Evolutionary conservation across 2,329 filamentous ascomycete genomes (phyloP).

Genomic region (Diaporthe sp.): DNA sequence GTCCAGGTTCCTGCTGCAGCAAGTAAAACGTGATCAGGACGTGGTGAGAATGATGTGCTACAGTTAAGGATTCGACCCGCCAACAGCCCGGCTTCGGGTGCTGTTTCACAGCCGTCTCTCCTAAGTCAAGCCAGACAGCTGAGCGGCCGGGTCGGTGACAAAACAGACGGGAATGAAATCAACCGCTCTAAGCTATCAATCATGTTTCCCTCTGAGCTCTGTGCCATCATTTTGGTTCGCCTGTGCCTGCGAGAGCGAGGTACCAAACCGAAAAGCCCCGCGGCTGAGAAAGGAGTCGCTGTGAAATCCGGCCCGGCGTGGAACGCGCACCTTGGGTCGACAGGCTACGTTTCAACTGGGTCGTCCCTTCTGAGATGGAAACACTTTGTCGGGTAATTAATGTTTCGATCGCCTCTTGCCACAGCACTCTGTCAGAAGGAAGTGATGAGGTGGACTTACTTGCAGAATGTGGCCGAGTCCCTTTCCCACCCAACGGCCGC

Average conservation of each 20-base stretch:
- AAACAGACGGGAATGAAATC: slow-evolving; percentile 2
- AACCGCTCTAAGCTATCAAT: not conserved
- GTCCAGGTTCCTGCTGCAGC: not conserved
- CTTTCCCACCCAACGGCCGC: not conserved
- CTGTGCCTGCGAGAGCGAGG: not conserved
- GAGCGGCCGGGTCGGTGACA: not conserved
- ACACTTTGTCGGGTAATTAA: not conserved
- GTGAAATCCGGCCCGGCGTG: slow-evolving; percentile 1
- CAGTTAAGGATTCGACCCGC: slow-evolving; percentile 1
- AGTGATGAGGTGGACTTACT: not conserved
- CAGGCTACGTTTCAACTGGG: slow-evolving; percentile 6
- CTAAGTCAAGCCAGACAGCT: slow-evolving; percentile 5
- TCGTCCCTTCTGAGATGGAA: slow-evolving; percentile 5
- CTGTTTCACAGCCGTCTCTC: slow-evolving; percentile 27
- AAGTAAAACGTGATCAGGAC: slow-evolving; percentile 1
- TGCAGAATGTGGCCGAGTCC: no score
- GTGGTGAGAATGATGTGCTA: slow-evolving; percentile 17
- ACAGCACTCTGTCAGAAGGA: not conserved
- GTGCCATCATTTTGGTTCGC: not conserved
- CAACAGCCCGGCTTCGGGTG: slow-evolving; percentile 10
- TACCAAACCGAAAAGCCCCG: not conserved
- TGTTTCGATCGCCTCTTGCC: slow-evolving; percentile 14
- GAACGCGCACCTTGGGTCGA: not conserved
- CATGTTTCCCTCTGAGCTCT: not conserved
- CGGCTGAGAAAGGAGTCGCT: not conserved